Evolutionary conservation across 2,329 filamentous ascomycete genomes (phyloP), one percentile per base, ranked within the genome.

Genomic region (Calonectria leucothoes): DNA sequence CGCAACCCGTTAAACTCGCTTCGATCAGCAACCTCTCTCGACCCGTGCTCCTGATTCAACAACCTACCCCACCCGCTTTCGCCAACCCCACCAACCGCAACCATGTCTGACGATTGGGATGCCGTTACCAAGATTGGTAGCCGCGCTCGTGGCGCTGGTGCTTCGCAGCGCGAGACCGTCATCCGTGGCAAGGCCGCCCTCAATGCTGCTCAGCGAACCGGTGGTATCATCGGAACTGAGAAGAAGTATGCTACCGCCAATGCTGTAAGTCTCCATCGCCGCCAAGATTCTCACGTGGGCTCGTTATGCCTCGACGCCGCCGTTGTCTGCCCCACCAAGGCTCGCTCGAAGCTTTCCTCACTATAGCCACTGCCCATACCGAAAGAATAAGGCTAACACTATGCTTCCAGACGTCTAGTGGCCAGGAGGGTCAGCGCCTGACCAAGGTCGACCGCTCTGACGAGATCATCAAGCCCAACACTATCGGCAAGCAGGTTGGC

Each of bases 391-490:
- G 6, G 31, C 73, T 83, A 52, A 82, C 66, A 64, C n/a, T 37
- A 31, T 55, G 31, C 8, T 17, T 31, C 17, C 33, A 85, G 84
- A 35, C 74, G 23, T 76, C 78, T 29, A 68, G 49, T 14, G 75
- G 78, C 67, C 80, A 80, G 78, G 96, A 98, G 87, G 97, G 97
- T 80, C 97, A 99, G 88, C 96, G 95, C 84, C 90, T 98, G 78
- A 98, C 97, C 79, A 98, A 98, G 89, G 96, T 99, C 85, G 97
- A 98, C 90, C 96, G 96, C 80, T 93, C 93, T 84, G 96, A 98
- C 89, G 97, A 98, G 84, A 98, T 98, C 87, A 93, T 98, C 87
- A 98, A 98, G 89, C 96, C 95, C 83, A 98, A 98, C 88, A 97
- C 95, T 59, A 89, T 98, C 72, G 95, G 95, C 83, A 89, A 90